Base-by-base conservation (phyloP, 2,329 filamentous ascomycete genomes). In the Diaporthe destruens region DNA sequence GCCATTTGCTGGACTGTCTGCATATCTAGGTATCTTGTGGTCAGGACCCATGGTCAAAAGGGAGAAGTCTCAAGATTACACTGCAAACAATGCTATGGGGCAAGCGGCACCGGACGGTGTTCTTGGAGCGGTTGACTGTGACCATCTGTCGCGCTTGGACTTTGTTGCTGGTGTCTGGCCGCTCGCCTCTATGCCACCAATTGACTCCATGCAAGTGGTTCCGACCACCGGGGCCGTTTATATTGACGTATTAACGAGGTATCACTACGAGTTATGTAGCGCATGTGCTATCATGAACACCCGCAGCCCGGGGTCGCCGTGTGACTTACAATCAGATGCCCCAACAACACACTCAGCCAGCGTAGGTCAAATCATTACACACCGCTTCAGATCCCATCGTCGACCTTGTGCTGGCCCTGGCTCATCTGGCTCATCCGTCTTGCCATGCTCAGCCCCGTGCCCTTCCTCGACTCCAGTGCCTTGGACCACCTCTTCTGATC, bases 361-460 rank as follows among this genome's bases (percentile, higher is more conserved):
- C 42, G 25, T 11, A 14, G 11, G n/a, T 36, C 16, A 34, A 36
- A 16, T 32, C 42, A 65, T 29, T 14, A n/a, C 20, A 25, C 11
- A 5, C 8, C 20, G 4, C 18, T 9, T 34, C 23, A 65, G 20
- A 65, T 65, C 59, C 59, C 59, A 23, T 53, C 65, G 23, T 51
- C 25, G 25, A 23, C 51, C 63, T 44, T 73, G 12, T 57, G 44
- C 36, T 39, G 36, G 36, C 36, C 12, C 20, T 73, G 72, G 25
- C 56, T 71, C 69, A 72, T 70, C 16, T 54, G 69, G 53, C 59
- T 72, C 72, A 74, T 75, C 42, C 71, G 82, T 42, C 80, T 80
- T 1, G 86, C 87, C 85, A 89, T 82, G 74, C 84, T 88, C 54
- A 84, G 69, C 0, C 88, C 88, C 0, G 84, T 88, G 5, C 88